A percentile compares a stretch with the other conserved stretches of the same genome.
These are phyloP conservation scores for Dictyostelium gargantuum DNA, from an alignment of 208 protist species.

Conservation along the genomic window DNA sequence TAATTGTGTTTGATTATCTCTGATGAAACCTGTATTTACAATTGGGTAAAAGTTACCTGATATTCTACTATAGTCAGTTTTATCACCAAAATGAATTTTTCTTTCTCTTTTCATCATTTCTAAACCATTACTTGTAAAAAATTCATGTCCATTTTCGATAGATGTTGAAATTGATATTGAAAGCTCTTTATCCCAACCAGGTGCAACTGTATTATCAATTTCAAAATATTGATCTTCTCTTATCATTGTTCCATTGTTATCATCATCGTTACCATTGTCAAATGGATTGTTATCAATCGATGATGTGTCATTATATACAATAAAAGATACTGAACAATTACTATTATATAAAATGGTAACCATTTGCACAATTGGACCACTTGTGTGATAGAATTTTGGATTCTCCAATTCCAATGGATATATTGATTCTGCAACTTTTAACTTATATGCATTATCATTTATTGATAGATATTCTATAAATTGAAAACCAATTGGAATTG, in stretches of 20 bases:
- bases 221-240: constrained; percentile 36
- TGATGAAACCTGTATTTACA: neutral
- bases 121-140: constrained; percentile 50
- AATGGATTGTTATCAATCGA: neutral
- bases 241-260: neutral
- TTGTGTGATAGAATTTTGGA: constrained; percentile 10
- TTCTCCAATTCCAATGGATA: neutral
- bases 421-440: neutral
- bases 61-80: neutral
- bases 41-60: constrained; percentile 26
- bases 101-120: constrained; percentile 8
- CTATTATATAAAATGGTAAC: neutral
- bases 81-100: neutral
- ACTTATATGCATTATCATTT: constrained; percentile 53
- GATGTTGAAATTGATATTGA: neutral
- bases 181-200: constrained; percentile 22
- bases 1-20: neutral
- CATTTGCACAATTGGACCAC: constrained; percentile 9
- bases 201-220: constrained; percentile 3
- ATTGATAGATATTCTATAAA: neutral
- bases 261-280: neutral
- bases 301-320: neutral
- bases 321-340: neutral
- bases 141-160: neutral
- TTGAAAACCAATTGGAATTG: neutral